phyloP scores from a whole-genome alignment of 441 rosid species.

The Capsella rubella region DNA sequence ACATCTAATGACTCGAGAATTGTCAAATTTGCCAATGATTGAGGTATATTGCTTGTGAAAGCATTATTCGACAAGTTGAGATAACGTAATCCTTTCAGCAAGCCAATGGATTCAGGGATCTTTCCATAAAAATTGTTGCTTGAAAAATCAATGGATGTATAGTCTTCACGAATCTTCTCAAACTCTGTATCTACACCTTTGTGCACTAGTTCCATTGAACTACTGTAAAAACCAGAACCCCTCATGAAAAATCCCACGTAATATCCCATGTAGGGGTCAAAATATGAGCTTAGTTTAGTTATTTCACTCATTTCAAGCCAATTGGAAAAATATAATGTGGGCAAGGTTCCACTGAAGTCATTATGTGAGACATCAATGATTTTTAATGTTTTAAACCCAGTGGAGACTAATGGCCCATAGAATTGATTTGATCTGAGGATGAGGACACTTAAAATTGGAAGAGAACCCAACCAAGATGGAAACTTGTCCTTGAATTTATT shows the following conservation, averaged over 20 bases:
- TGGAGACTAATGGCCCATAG: not conserved
- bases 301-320: not conserved
- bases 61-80: not conserved
- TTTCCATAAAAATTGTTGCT: not conserved
- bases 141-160: not conserved
- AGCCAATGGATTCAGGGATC: slow-evolving; percentile 7
- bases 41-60: not conserved
- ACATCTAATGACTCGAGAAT: not conserved
- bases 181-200: not conserved
- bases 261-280: too few species aligned
- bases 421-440: slow-evolving; percentile 21
- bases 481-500: slow-evolving; percentile 22
- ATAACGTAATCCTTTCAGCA: not conserved
- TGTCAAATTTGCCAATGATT: not conserved
- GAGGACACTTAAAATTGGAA: too few species aligned
- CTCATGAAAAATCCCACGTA: rapidly evolving
- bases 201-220: not conserved
- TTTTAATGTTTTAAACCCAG: too few species aligned
- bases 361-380: too few species aligned
- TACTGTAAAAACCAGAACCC: not conserved
- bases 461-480: slow-evolving; percentile 25
- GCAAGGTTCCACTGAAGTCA: too few species aligned
- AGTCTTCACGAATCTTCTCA: not conserved
- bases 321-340: too few species aligned
- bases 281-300: not conserved